Evolutionary conservation across 1,284 basidiomycete species (phyloP).

Genomic region (Coniophora puteana): DNA sequence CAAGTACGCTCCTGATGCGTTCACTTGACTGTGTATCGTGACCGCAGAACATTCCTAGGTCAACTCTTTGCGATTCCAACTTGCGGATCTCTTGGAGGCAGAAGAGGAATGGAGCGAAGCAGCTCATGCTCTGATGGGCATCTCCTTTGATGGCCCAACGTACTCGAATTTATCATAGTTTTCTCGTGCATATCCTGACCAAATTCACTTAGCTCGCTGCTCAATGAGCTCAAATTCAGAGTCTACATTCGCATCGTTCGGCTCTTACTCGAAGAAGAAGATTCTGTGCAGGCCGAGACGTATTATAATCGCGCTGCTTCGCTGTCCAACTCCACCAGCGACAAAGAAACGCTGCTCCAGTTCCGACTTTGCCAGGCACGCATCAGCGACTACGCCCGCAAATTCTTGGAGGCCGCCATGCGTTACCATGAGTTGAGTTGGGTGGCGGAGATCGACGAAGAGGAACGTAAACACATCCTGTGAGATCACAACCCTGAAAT

Average conservation of each 20-base stretch:
- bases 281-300: constrained; percentile 90
- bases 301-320: constrained; percentile 96
- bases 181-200: neutral
- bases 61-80: constrained; percentile 78
- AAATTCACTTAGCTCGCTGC: constrained; percentile 47
- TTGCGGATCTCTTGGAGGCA: constrained; percentile 83
- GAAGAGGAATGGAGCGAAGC: constrained; percentile 94
- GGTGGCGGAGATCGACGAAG: constrained; percentile 84
- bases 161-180: constrained; percentile 28
- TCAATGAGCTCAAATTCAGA: constrained; percentile 84
- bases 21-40: constrained; percentile 6
- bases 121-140: constrained; percentile 86
- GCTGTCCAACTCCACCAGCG: constrained; percentile 73
- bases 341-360: constrained; percentile 74
- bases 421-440: constrained; percentile 94
- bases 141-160: constrained; percentile 91
- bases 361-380: constrained; percentile 92
- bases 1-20: constrained; percentile 61
- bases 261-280: constrained; percentile 92
- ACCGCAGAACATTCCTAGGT: constrained; percentile 46
- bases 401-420: constrained; percentile 93
- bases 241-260: constrained; percentile 94
- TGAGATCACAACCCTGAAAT: constrained; percentile 33
- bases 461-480: constrained; percentile 85
- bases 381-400: constrained; percentile 87